These are phyloP conservation scores for Salix viminalis DNA, from an alignment of 345 rosid species.

Conservation along the genomic window DNA sequence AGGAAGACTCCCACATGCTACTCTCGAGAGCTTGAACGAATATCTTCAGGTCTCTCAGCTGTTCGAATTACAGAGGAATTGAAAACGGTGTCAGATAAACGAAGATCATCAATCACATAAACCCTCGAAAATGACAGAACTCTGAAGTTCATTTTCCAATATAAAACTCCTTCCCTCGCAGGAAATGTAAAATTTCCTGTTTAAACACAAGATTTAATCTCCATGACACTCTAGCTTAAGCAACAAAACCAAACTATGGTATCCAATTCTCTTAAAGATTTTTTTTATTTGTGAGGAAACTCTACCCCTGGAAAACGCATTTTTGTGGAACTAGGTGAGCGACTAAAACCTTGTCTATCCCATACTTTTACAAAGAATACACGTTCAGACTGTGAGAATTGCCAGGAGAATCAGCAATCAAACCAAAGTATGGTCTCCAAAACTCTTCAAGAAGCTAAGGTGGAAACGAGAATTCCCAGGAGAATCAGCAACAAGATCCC, in stretches of 20 bases:
- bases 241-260: neutral
- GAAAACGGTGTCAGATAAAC: neutral
- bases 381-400: too few species aligned
- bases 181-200: neutral
- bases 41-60: neutral
- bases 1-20: neutral
- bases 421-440: neutral
- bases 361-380: fast-evolving
- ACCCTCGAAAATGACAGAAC: too few species aligned
- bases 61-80: neutral
- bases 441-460: conserved; percentile 6
- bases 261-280: neutral
- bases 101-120: neutral
- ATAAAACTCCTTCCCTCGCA: neutral
- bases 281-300: too few species aligned
- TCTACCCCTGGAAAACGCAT: too few species aligned
- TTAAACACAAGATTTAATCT: neutral
- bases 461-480: conserved; percentile 6
- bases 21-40: neutral
- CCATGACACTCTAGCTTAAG: neutral
- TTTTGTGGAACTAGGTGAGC: too few species aligned
- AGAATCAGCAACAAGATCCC: conserved; percentile 6
- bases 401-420: too few species aligned
- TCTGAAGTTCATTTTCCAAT: neutral
- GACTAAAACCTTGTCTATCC: fast-evolving